Evolutionary conservation across 192 early-diverging fungal genomes (phyloP).

Genomic region (Backusella australiensis): DNA sequence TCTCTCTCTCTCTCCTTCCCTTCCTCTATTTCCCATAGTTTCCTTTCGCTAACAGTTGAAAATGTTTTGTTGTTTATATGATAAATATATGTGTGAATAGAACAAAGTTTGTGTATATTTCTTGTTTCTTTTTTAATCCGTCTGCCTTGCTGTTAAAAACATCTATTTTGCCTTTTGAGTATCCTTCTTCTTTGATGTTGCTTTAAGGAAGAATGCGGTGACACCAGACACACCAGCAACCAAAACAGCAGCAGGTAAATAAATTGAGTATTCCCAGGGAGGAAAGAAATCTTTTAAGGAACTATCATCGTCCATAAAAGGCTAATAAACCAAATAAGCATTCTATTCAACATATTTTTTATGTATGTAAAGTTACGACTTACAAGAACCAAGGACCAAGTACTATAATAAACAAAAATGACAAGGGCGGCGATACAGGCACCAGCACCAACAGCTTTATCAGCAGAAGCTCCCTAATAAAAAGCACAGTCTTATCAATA

Average conservation of each 20-base stretch:
- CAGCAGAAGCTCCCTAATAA: conserved; percentile 50
- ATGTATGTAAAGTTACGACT: background rate
- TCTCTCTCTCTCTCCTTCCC: background rate
- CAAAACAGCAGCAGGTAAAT: conserved; percentile 78
- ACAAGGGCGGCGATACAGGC: conserved; percentile 66
- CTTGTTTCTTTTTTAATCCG: background rate
- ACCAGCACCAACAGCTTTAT: conserved; percentile 78
- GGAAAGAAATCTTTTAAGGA: conserved; percentile 77
- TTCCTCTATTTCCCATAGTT: background rate
- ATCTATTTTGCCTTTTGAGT: conserved; percentile 27
- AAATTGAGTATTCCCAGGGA: conserved; percentile 82
- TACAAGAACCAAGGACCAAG: conserved; percentile 89
- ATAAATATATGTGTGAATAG: background rate
- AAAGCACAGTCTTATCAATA: background rate
- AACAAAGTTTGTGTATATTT: background rate
- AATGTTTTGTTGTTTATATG: background rate
- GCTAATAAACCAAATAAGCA: conserved; percentile 41
- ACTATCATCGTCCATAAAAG: conserved; percentile 79
- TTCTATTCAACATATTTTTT: background rate
- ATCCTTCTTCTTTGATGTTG: conserved; percentile 71
- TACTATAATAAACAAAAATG: conserved; percentile 86
- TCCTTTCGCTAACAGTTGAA: background rate
- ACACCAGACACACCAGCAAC: conserved; percentile 76
- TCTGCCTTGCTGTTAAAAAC: background rate
- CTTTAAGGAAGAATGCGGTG: conserved; percentile 75